Conservation (phyloP, 352 stramenopile genomes). For the Pythium sp. region DNA sequence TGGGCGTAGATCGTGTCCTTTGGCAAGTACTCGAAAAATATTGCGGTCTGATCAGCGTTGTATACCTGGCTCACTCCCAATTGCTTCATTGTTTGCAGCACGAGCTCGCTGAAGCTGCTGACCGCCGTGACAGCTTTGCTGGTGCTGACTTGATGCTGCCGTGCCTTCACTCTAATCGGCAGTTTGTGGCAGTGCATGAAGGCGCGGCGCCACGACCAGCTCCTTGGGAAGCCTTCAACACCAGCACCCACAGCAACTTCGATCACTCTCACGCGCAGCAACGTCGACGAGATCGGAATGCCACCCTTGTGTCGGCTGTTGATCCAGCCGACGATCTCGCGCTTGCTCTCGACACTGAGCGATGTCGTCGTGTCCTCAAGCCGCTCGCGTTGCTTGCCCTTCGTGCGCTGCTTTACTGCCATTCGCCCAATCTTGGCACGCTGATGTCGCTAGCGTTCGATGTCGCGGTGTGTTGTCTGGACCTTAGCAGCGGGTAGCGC, state of each 20-base stretch:
- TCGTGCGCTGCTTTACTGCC: background rate
- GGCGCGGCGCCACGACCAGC: slow-evolving; percentile 3
- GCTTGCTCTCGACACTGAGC: background rate
- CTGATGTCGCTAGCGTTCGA: background rate
- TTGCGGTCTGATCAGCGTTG: background rate
- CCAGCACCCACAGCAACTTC: background rate
- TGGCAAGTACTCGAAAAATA: slow-evolving; percentile 2
- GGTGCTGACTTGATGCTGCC: background rate
- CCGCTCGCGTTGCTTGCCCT: slow-evolving; percentile 1
- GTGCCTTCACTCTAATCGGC: background rate
- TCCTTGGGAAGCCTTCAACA: background rate
- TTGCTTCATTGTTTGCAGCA: background rate
- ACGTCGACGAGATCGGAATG: background rate
- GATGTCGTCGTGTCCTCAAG: background rate
- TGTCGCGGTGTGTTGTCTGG: background rate
- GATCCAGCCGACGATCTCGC: background rate
- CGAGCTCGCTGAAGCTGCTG: background rate
- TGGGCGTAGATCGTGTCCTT: no score
- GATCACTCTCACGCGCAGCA: slow-evolving; percentile 2
- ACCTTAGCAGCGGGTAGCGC: background rate
- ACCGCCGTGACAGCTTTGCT: background rate
- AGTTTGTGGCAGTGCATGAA: slow-evolving; percentile 5
- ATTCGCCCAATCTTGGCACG: slow-evolving; percentile 1
- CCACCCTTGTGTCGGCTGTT: background rate
- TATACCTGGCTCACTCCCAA: background rate